Evolutionary conservation across 2,329 filamentous ascomycete genomes (phyloP).

Genomic region (Fusarium incarnatum): DNA sequence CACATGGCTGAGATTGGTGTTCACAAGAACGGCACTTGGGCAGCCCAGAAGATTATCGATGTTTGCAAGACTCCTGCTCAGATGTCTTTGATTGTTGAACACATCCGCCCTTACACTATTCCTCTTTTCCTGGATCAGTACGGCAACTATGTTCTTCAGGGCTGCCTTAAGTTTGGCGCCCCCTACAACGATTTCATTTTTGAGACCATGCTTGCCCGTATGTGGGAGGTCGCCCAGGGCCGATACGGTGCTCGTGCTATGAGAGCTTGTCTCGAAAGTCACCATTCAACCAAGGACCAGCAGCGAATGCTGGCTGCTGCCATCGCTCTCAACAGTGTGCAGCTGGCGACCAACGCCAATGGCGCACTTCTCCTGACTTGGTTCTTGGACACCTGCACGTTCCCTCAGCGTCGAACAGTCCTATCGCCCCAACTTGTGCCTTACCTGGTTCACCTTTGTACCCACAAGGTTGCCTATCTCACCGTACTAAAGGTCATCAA

Average conservation of each 20-base stretch:
- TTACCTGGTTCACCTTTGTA: slow-evolving; percentile 93
- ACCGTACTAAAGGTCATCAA: slow-evolving; percentile 99
- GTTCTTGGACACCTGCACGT: slow-evolving; percentile 98
- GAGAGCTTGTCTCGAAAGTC: slow-evolving; percentile 95
- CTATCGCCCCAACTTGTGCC: slow-evolving; percentile 92
- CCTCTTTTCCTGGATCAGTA: slow-evolving; percentile 97
- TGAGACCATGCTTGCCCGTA: slow-evolving; percentile 91
- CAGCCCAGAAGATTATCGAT: slow-evolving; percentile 98
- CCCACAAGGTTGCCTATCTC: slow-evolving; percentile 97
- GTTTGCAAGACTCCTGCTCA: slow-evolving; percentile 87
- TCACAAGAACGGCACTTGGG: slow-evolving; percentile 99
- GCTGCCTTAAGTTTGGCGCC: slow-evolving; percentile 89
- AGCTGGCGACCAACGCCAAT: slow-evolving; percentile 95
- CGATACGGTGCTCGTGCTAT: slow-evolving; percentile 95
- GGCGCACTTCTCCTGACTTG: slow-evolving; percentile 93
- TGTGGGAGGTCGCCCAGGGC: slow-evolving; percentile 94
- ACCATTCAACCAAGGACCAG: slow-evolving; percentile 94
- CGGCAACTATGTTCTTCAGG: slow-evolving; percentile 97
- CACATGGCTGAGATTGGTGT: slow-evolving; percentile 96
- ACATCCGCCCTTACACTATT: slow-evolving; percentile 86
- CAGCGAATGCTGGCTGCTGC: slow-evolving; percentile 93
- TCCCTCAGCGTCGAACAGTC: slow-evolving; percentile 90
- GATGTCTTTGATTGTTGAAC: slow-evolving; percentile 85
- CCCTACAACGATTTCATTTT: slow-evolving; percentile 98
- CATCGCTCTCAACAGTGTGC: slow-evolving; percentile 96